Percentiles rank a stretch among this genome's conserved stretches.
These are phyloP conservation scores for Fomitiporia mediterranea DNA, from an alignment of 1,284 basidiomycete species.

Conservation along the genomic window DNA sequence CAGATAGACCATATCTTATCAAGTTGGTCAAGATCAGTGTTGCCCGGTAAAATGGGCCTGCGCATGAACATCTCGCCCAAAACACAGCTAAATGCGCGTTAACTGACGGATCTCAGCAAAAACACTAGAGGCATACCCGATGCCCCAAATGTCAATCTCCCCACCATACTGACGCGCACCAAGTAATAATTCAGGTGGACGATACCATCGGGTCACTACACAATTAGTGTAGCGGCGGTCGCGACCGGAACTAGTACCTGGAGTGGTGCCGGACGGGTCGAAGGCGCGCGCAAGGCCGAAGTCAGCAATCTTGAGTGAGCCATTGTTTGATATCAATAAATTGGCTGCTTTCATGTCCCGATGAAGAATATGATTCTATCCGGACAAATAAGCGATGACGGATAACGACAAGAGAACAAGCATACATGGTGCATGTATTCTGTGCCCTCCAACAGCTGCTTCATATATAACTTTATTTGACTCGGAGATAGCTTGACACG, in stretches of 20 bases:
- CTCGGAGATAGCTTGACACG: slow-evolving; percentile 76
- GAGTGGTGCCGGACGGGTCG: slow-evolving; percentile 44
- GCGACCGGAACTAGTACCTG: slow-evolving; percentile 40
- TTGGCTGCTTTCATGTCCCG: slow-evolving; percentile 99
- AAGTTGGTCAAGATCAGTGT: slow-evolving; percentile 86
- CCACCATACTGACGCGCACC: slow-evolving; percentile 89
- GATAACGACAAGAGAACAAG: slow-evolving; percentile 18
- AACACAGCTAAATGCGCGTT: slow-evolving; percentile 60
- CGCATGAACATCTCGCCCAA: slow-evolving; percentile 94
- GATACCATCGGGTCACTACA: slow-evolving; percentile 99
- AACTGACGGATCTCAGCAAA: not conserved
- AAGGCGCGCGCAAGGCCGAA: slow-evolving; percentile 90
- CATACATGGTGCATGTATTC: slow-evolving; percentile 90
- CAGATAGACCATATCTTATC: slow-evolving; percentile 88
- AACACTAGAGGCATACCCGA: slow-evolving; percentile 61
- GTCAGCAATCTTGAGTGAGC: slow-evolving; percentile 87
- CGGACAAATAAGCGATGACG: slow-evolving; percentile 14
- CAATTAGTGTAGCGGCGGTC: slow-evolving; percentile 90
- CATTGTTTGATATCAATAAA: slow-evolving; percentile 86
- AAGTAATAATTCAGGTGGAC: slow-evolving; percentile 91
- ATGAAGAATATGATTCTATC: slow-evolving; percentile 90
- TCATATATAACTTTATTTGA: slow-evolving; percentile 94
- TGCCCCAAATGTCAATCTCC: slow-evolving; percentile 98
- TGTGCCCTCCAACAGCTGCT: slow-evolving; percentile 91
- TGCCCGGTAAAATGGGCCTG: slow-evolving; percentile 84